Conservation (phyloP, 169 alveolate species). For the Miamiensis avidus region DNA sequence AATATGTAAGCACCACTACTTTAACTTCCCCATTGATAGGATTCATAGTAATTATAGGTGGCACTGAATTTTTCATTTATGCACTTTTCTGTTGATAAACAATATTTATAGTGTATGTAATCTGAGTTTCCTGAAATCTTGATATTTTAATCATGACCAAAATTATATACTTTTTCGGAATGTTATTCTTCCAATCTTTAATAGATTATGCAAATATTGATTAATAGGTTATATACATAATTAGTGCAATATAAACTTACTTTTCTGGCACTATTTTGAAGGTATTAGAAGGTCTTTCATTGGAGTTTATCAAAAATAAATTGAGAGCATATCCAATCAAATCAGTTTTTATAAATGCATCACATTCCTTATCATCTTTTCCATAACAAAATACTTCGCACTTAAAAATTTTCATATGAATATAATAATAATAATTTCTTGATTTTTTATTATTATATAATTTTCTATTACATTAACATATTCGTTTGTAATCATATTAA, state of each 20-base stretch:
- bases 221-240: too few relatives aligned
- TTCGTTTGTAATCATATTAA: not conserved
- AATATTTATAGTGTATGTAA: too few relatives aligned
- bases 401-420: not conserved
- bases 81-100: too few relatives aligned
- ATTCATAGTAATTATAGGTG: too few relatives aligned
- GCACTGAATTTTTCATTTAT: too few relatives aligned
- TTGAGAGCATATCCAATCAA: not conserved
- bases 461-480: conserved; percentile 3
- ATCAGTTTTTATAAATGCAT: not conserved
- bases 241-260: not conserved
- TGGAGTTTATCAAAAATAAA: conserved; percentile 14
- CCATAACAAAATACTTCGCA: not conserved
- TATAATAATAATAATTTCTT: too few relatives aligned
- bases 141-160: too few relatives aligned
- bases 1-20: conserved; percentile 43
- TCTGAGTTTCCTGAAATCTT: too few relatives aligned
- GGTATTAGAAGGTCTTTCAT: not conserved
- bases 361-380: not conserved
- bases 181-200: too few relatives aligned
- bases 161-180: too few relatives aligned
- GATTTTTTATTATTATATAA: not conserved
- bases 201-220: too few relatives aligned
- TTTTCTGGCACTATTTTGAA: not conserved
- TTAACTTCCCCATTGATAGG: conserved; percentile 21